Evolutionary conservation across 176 grass and related monocot genomes (phyloP), one percentile per base, ranked within the genome.

Genomic region (Leersia perrieri): DNA sequence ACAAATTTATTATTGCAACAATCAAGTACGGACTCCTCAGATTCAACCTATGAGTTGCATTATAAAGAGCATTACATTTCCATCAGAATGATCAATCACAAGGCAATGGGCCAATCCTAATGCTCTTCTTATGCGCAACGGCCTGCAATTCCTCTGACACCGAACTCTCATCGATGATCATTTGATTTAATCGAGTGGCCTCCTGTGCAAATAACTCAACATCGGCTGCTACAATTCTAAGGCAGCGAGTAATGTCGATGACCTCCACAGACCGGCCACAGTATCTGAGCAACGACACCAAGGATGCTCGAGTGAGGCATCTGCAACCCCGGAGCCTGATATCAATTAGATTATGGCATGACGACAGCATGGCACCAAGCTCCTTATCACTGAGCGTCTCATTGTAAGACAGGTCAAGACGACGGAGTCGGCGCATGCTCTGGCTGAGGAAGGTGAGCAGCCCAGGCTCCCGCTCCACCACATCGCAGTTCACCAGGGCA

Each of bases 341-440:
- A 8, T 94, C 92, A 15, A 80, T 51, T 16, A 98, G 86, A 69
- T 89, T 92, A 65, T 67, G 67, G 85, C 92, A 98, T 4, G 95
- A 98, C 0, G 90, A 85, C 1, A 98, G 62, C 95, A 98, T 98
- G n/a, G 95, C 79, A 23, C 92, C 62, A 7, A 94, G 77, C 81
- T 91, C 88, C 82, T 93, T 98, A 75, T 98, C 92, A 14, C 63
- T 80, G 33, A 98, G 69, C 0, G 78, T 79, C 82, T 98, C 90
- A n/a, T 98, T 98, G 81, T 98, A 91, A 5, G 95, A 98, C 74
- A 95, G 57, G 35, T 98, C 87, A 32, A 98, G 74, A 27, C 83
- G 74, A 16, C 79, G 84, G 33, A 98, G 91, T 5, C 73, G 86
- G 25, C 47, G 82, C 95, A 98, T 93, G 77, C 81, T 98, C 72